These are phyloP conservation scores for Hibiscus tridactylites DNA, from an alignment of 345 rosid genomes.

Conservation along the genomic window DNA sequence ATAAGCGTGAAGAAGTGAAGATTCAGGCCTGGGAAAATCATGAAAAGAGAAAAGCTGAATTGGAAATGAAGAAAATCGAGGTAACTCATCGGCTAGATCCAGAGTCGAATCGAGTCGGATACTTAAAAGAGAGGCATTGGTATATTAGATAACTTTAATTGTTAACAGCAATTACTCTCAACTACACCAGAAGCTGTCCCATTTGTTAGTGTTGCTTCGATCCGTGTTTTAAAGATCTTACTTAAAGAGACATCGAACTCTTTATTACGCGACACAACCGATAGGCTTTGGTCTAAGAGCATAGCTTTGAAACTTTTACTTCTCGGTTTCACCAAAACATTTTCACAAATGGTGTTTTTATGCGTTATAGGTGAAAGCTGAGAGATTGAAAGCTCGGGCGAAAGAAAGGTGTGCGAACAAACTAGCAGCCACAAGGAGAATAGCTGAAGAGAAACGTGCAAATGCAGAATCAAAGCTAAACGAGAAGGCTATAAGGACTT, in stretches of 20 bases:
- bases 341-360: not conserved
- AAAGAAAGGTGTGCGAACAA: conserved; percentile 65
- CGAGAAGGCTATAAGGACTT: conserved; percentile 68
- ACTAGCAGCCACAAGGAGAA: conserved; percentile 61
- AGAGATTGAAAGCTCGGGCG: conserved; percentile 79
- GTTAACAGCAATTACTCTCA: too few relatives aligned
- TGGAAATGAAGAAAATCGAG: conserved; percentile 92
- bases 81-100: conserved; percentile 25
- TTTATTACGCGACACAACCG: too few relatives aligned
- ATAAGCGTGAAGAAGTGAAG: conserved; percentile 86
- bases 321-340: not conserved
- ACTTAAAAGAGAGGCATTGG: too few relatives aligned
- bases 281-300: too few relatives aligned
- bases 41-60: conserved; percentile 87
- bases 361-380: conserved; percentile 57
- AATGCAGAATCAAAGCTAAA: conserved; percentile 73
- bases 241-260: too few relatives aligned
- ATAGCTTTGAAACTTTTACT: not conserved
- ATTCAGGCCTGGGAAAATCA: conserved; percentile 96
- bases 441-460: conserved; percentile 79
- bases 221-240: too few relatives aligned
- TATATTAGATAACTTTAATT: too few relatives aligned
- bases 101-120: too few relatives aligned
- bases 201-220: too few relatives aligned
- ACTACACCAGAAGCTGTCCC: too few relatives aligned